Evolutionary conservation across 768 basidiomycete species (phyloP).

Genomic region (Mycena pura): DNA sequence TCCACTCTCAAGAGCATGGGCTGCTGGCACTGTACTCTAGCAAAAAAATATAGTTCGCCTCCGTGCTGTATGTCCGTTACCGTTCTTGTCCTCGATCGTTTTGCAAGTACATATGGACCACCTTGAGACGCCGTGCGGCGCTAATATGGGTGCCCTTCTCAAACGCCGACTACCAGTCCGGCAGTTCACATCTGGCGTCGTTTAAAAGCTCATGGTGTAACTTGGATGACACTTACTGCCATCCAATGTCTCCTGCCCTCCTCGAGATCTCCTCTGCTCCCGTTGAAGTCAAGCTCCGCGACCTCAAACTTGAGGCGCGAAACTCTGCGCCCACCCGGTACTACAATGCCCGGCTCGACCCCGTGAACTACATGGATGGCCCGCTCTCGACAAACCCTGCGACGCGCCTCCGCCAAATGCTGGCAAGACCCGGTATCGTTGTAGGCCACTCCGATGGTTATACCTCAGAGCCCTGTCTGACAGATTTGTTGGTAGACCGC

Average conservation of each 20-base stretch:
- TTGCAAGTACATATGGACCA: too few species aligned
- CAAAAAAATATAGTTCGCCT: too few species aligned
- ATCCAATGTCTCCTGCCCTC: slow-evolving; percentile 27
- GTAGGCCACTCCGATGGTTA: slow-evolving; percentile 54
- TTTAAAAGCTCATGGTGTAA: slow-evolving; percentile 5
- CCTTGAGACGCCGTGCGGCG: too few species aligned
- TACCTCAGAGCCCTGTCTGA: too few species aligned
- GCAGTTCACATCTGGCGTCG: background rate
- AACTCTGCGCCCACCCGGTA: slow-evolving; percentile 41
- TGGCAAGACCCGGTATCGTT: slow-evolving; percentile 76
- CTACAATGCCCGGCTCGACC: slow-evolving; percentile 73
- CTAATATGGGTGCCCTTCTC: background rate
- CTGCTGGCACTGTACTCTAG: too few species aligned
- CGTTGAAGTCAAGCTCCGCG: background rate
- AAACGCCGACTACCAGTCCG: slow-evolving; percentile 18
- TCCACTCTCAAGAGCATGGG: too few species aligned
- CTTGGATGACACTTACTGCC: background rate
- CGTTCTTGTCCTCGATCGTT: too few species aligned
- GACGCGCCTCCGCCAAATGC: slow-evolving; percentile 74
- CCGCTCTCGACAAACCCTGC: slow-evolving; percentile 72
- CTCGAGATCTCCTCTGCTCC: slow-evolving; percentile 11
- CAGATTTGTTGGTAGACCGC: slow-evolving; percentile 55
- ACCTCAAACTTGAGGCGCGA: slow-evolving; percentile 14
- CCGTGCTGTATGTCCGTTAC: too few species aligned
- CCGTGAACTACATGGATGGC: slow-evolving; percentile 71